Percentiles rank a stretch among this genome's conserved stretches.
These are phyloP conservation scores for Pichia sp. DNA, from an alignment of 1,139 yeast genomes.

Conservation along the genomic window DNA sequence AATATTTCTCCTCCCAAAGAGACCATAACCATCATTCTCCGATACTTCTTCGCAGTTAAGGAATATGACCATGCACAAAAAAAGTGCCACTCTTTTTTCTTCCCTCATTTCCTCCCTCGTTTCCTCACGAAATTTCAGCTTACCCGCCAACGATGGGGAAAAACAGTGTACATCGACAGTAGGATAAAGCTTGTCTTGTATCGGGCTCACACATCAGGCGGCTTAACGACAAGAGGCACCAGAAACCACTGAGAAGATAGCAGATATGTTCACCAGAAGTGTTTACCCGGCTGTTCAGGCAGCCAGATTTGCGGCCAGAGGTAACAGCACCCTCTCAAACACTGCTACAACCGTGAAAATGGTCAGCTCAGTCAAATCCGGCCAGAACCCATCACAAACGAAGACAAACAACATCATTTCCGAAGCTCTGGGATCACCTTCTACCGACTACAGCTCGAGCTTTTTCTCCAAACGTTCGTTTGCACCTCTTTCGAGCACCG, in stretches of 20 bases:
- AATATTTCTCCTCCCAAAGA: neutral
- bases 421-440: slow-evolving; percentile 2
- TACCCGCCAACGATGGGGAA: neutral
- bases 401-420: slow-evolving; percentile 6
- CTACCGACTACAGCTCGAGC: neutral
- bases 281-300: neutral
- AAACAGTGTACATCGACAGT: too few species aligned
- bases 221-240: neutral
- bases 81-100: neutral
- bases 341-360: slow-evolving; percentile 7
- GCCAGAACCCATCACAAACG: neutral
- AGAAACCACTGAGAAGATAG: neutral
- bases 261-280: neutral
- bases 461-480: slow-evolving; percentile 7
- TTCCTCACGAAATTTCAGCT: neutral
- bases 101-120: neutral
- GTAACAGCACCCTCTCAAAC: slow-evolving; percentile 7
- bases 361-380: slow-evolving; percentile 8
- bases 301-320: slow-evolving; percentile 5
- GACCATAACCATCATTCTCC: neutral
- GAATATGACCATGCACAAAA: neutral
- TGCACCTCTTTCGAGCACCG: slow-evolving; percentile 3
- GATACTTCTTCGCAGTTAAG: neutral
- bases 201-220: too few species aligned
- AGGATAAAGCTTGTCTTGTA: too few species aligned